A percentile compares a stretch with the other conserved stretches of the same genome.
phyloP scores from a whole-genome alignment of 2,329 filamentous ascomycete genomes.

The Aspergillus niger region DNA sequence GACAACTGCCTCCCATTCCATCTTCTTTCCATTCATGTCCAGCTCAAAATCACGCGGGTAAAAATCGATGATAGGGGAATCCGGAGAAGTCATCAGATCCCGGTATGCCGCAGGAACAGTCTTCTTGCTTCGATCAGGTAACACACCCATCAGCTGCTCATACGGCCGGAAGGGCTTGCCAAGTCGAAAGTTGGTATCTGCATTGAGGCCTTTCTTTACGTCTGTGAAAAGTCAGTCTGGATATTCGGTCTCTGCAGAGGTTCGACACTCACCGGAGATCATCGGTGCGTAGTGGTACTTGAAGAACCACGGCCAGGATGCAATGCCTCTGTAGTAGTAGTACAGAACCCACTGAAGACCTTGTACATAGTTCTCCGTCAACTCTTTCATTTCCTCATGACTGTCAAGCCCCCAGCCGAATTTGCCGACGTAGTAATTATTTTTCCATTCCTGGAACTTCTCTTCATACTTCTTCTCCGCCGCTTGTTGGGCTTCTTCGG shows the following conservation, averaged over 20 bases:
- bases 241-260: too few species aligned
- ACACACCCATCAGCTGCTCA: constrained; percentile 96
- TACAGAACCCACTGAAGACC: constrained; percentile 97
- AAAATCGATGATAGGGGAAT: constrained; percentile 95
- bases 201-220: constrained; percentile 81
- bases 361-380: constrained; percentile 96
- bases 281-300: constrained; percentile 95
- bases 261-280: constrained; percentile 69
- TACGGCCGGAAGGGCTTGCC: constrained; percentile 94
- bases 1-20: constrained; percentile 99
- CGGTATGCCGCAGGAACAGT: constrained; percentile 89
- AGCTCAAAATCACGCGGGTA: constrained; percentile 96
- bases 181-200: constrained; percentile 87
- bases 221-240: constrained; percentile 54
- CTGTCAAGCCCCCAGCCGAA: constrained; percentile 85
- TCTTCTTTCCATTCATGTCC: constrained; percentile 99
- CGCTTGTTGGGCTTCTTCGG: constrained; percentile 75
- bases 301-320: constrained; percentile 99
- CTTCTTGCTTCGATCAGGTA: constrained; percentile 95
- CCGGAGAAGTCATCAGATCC: constrained; percentile 84
- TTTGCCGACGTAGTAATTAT: constrained; percentile 87
- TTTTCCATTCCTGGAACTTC: constrained; percentile 91
- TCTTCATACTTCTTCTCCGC: constrained; percentile 85
- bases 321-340: constrained; percentile 97
- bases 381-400: constrained; percentile 74